Evolutionary conservation across 225 moss, liverwort and hornwort species (phyloP).

Genomic region (Marchantia polymorpha): DNA sequence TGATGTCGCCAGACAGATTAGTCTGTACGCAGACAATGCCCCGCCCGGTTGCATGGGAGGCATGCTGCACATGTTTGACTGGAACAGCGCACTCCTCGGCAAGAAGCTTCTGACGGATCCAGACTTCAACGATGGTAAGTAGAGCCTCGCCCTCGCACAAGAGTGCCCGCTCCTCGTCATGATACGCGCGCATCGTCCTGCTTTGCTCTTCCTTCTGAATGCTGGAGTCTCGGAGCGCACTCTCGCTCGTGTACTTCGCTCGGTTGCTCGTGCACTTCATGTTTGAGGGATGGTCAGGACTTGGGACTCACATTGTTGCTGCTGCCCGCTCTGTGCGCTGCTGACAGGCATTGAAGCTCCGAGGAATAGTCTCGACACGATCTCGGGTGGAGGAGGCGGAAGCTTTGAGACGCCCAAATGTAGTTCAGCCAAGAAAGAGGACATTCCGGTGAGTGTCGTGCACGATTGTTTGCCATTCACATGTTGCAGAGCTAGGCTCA

Average conservation of each 20-base stretch:
- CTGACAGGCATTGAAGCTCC: conserved; percentile 36
- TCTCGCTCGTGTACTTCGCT: too few relatives aligned
- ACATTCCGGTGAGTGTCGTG: conserved; percentile 21
- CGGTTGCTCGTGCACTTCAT: too few relatives aligned
- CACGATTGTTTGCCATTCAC: not conserved
- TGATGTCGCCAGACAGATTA: conserved; percentile 23
- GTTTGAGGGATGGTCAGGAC: not conserved
- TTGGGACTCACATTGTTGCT: not conserved
- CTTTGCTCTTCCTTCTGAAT: too few relatives aligned
- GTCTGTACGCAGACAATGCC: conserved; percentile 24
- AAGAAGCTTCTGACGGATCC: conserved; percentile 33
- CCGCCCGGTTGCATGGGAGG: conserved; percentile 40
- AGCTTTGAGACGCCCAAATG: conserved; percentile 21
- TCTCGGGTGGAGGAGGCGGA: conserved; percentile 18
- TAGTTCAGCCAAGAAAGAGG: conserved; percentile 25
- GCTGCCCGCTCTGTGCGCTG: too few relatives aligned
- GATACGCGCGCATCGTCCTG: too few relatives aligned
- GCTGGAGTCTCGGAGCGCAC: too few relatives aligned
- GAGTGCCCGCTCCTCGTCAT: not conserved
- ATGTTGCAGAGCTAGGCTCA: not conserved
- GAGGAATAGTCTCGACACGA: conserved; percentile 34
- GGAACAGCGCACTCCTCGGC: conserved; percentile 32
- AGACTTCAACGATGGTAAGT: conserved; percentile 31
- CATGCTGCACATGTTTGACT: conserved; percentile 43
- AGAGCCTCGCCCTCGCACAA: not conserved